Conservation (phyloP, 176 grass and related monocot species). For the Avena insularis region DNA sequence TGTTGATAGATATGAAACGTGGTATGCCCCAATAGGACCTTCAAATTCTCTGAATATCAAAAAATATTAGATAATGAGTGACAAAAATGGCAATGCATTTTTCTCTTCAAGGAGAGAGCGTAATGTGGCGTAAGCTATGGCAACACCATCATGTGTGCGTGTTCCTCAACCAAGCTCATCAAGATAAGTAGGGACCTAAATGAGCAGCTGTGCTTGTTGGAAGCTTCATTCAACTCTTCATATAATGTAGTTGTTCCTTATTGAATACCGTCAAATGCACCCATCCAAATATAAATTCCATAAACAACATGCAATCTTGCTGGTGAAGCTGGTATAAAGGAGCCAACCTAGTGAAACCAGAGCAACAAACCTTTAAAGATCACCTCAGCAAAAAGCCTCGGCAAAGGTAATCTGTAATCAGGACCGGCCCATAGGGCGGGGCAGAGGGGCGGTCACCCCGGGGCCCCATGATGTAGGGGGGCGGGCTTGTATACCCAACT, state of each 20-base stretch:
- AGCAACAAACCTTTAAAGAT: slow-evolving; percentile 37
- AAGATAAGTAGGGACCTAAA: too few species aligned
- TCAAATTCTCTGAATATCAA: slow-evolving; percentile 90
- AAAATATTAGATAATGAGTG: slow-evolving; percentile 87
- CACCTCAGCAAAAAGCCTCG: slow-evolving; percentile 17
- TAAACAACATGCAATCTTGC: slow-evolving; percentile 81
- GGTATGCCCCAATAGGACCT: slow-evolving; percentile 75
- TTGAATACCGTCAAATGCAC: neutral
- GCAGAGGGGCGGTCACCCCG: too few species aligned
- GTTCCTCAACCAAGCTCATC: too few species aligned
- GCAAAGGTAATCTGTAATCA: neutral
- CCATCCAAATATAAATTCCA: slow-evolving; percentile 92
- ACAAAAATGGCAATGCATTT: slow-evolving; percentile 87
- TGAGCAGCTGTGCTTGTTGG: too few species aligned
- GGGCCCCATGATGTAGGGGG: too few species aligned
- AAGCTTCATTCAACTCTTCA: too few species aligned
- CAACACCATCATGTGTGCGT: too few species aligned
- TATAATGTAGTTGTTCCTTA: too few species aligned
- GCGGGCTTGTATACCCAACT: too few species aligned
- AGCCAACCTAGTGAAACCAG: slow-evolving; percentile 78
- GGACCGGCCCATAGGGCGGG: too few species aligned
- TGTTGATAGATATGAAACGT: slow-evolving; percentile 77
- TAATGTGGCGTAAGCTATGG: too few species aligned
- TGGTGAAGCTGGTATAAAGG: slow-evolving; percentile 86
- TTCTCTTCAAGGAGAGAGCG: neutral